Evolutionary conservation across 169 alveolate genomes (phyloP).

Genomic region (Plasmodium inui): DNA sequence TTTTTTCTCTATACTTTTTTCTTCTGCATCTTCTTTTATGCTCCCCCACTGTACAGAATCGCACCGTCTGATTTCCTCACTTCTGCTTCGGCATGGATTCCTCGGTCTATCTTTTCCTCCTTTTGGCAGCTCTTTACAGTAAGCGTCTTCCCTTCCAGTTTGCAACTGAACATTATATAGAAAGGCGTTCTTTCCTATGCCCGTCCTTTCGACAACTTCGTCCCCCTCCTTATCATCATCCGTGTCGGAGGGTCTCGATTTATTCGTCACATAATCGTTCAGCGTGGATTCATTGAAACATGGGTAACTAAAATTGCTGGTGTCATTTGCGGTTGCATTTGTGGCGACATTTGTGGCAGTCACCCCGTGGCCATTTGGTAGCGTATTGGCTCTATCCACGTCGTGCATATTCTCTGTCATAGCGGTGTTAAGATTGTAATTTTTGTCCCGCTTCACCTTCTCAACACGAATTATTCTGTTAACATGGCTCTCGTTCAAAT

Average conservation of each 20-base stretch:
- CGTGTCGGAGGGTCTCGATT: neutral
- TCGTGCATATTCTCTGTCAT: neutral
- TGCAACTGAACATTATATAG: neutral
- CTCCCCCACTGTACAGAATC: neutral
- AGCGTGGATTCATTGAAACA: neutral
- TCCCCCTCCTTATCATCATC: neutral
- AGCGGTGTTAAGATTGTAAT: neutral
- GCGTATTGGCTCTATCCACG: neutral
- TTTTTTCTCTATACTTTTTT: neutral
- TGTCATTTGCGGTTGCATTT: neutral
- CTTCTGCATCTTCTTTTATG: neutral
- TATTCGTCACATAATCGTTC: neutral
- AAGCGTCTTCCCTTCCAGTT: neutral
- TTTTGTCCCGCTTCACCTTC: neutral
- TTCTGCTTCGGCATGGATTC: neutral
- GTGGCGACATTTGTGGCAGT: neutral
- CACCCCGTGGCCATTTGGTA: neutral
- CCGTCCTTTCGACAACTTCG: neutral
- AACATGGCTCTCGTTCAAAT: conserved; percentile 1
- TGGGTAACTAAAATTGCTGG: neutral
- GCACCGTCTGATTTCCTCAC: neutral
- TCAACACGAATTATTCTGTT: neutral
- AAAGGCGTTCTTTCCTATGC: neutral
- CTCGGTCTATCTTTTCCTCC: neutral
- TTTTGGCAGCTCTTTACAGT: neutral